Percentiles rank a stretch among this genome's conserved stretches.
Evolutionary conservation across 306 rosid species (phyloP).

Genomic region (Sindora glabra): DNA sequence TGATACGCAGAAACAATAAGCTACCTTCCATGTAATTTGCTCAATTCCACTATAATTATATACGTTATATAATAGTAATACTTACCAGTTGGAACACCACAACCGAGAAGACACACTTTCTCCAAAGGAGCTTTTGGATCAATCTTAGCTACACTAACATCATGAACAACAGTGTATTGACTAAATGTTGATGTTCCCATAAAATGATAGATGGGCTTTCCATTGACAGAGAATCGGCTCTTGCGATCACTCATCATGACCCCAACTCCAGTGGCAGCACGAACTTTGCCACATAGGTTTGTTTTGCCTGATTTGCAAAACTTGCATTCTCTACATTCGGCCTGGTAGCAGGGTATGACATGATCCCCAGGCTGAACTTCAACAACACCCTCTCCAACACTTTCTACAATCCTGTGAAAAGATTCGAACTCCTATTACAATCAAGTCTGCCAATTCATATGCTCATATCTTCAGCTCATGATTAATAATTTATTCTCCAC

Average conservation of each 20-base stretch:
- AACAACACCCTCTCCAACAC: slow-evolving; percentile 92
- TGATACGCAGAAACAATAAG: not conserved
- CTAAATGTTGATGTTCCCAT: slow-evolving; percentile 98
- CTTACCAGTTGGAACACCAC: slow-evolving; percentile 80
- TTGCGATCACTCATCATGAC: slow-evolving; percentile 78
- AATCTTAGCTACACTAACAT: slow-evolving; percentile 91
- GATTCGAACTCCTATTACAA: not conserved
- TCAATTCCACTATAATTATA: not conserved
- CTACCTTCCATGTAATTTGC: not conserved
- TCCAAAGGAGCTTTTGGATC: slow-evolving; percentile 75
- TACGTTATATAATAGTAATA: not conserved
- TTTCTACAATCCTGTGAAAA: slow-evolving; percentile 71
- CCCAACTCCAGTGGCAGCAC: slow-evolving; percentile 85
- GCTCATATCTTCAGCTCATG: not conserved
- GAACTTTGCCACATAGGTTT: slow-evolving; percentile 89
- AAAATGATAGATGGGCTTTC: slow-evolving; percentile 80
- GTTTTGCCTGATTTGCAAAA: slow-evolving; percentile 97
- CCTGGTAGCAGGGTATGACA: slow-evolving; percentile 94
- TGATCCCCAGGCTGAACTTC: slow-evolving; percentile 82
- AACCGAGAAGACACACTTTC: slow-evolving; percentile 94
- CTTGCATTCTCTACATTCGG: slow-evolving; percentile 92
- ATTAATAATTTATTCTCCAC: not conserved
- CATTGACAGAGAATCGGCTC: slow-evolving; percentile 79
- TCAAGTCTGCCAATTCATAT: not conserved
- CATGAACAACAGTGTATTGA: slow-evolving; percentile 93